Base-by-base conservation (phyloP, 371 early-diverging fungal species). In the Parasitella parasitica region DNA sequence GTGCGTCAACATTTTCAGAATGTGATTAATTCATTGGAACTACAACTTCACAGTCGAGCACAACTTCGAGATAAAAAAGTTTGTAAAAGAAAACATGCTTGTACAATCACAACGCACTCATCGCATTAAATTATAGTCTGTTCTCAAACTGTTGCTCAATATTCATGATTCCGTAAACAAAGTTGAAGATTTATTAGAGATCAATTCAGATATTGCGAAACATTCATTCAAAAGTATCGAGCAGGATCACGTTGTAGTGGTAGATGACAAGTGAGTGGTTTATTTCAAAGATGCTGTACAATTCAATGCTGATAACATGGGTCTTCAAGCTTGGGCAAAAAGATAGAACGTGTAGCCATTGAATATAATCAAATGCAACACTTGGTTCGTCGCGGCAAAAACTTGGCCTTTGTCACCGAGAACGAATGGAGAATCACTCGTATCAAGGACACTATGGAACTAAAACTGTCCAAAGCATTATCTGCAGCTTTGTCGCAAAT, bases 361-460 rank as follows among this genome's bases (percentile, higher is more conserved):
- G 94, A 93, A 74, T 93, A 83, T 66, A 92, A 92, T 48, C 92
- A 93, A 55, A 86, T 93, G 82, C 90, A 88, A 60, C 91, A 89
- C 67, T 77, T 92, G 2, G 89, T 91, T 2, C 77, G 80, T 12
- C 75, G 84, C 46, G 90, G 89, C n/a, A 78, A 87, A 61, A 72
- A 70, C n/a, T 67, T 87, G 8, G 85, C 90, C 3, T 90, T 90
- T 70, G 89, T 93, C 16, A 67, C 78, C 9, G 89, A 88, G 54
- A 86, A 91, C 50, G 85, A 87, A 67, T 91, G 91, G 92, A 76
- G 91, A 61, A 88, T 93, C 37, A 74, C 73, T 28, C 79, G 90
- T n/a, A 90, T 92, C 61, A 89, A 89, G 69, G 87, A 89, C 15
- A 89, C 87, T 2, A 75, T 88, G 32, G 81, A 85, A 13, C 78